Evolutionary conservation across 495 filamentous ascomycete genomes (phyloP), one percentile per base, ranked within the genome.

Genomic region (Talaromyces borbonicus): DNA sequence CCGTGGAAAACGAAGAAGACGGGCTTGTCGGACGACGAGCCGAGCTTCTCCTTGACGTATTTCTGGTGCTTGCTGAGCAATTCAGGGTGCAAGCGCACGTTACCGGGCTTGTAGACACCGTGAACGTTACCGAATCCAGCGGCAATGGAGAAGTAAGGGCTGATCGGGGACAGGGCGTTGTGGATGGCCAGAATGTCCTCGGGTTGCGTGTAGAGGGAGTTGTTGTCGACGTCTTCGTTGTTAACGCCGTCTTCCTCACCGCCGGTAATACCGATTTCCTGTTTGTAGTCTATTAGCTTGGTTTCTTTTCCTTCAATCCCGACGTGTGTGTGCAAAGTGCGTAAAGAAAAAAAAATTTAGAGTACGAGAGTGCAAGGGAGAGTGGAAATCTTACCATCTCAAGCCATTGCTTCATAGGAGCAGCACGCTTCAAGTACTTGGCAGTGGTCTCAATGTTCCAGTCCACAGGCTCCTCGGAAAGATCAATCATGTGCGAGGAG

Each of bases 1-100:
- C 93, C 93, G 74, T 99, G 92, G 81, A 99, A 99, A 63, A 99
- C 92, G 64, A 99, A 84, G 79, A 93, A 96, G 58, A 96, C 81
- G 46, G 93, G 92, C 80, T 95, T 95, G 57, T 83, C 73, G 50
- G 87, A 80, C 49, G 70, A 66, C 52, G 74, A 66, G 43, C 57
- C 55, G 49, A 66, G 76, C 75, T 89, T 70, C 72, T 89, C 78
- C 66, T 84, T 78, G 58, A 95, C 87, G 65, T 84, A 86, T 52
- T 73, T 75, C 72, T 99, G 92, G 78, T 99, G 93, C 78, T 94
- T 92, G 60, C 74, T 74, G 49, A 99, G 81, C 25, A 97, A 79
- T 70, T 93, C 87, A 40, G 92, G 92, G 69, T 94, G 88, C 31
- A 97, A 82, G 63, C 83, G 82, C 62, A 97, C 92, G 65, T 98